Evolutionary conservation across 2,329 filamentous ascomycete genomes (phyloP), one percentile per base, ranked within the genome.

Genomic region (Exophiala dermatitidis): DNA sequence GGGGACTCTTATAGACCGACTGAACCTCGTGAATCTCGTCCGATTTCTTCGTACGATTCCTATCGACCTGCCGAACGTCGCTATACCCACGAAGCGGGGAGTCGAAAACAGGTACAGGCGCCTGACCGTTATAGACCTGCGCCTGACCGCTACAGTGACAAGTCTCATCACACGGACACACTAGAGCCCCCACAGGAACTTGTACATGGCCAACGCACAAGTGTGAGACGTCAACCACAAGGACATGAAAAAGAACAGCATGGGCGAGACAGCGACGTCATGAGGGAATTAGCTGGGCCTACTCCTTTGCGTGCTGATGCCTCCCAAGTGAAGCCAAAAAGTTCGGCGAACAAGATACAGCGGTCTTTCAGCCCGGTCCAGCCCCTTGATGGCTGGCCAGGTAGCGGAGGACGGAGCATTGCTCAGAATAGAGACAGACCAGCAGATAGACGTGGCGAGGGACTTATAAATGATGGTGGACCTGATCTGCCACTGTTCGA

Each of bases 1-100:
- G 28, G 46, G 10, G 51, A 48, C 10, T 33, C 33, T 43, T 34
- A 33, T 12, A 48, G 49, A 8, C 34, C 48, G 5, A 32, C 37
- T 37, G 36, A 38, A 29, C 43, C 36, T 5, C 38, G 6, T 5
- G 5, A 41, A 41, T 19, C 19, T 19, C 38, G 38, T 26, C 38
- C 3, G 5, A 7, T 28, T 7, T 26, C 6, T 12, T 5, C n/a
- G 4, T 12, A 28, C 38, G 33, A 6, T n/a, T 26, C 26, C 31
- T 46, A 41, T 36, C 31, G 40, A 50, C 46, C 28, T 29, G 44
- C 40, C 4, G 10, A 29, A n/a, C 19, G 6, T 40, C 48, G 32
- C 29, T 33, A n/a, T 12, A 10, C 28, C 32, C 5, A 41, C 10
- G 38, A 41, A 4, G n/a, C 28, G 12, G 38, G 38, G 4, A 28